A percentile compares a stretch with the other conserved stretches of the same genome.
Evolutionary conservation across 306 rosid genomes (phyloP).

Genomic region (Luffa aegyptiaca): DNA sequence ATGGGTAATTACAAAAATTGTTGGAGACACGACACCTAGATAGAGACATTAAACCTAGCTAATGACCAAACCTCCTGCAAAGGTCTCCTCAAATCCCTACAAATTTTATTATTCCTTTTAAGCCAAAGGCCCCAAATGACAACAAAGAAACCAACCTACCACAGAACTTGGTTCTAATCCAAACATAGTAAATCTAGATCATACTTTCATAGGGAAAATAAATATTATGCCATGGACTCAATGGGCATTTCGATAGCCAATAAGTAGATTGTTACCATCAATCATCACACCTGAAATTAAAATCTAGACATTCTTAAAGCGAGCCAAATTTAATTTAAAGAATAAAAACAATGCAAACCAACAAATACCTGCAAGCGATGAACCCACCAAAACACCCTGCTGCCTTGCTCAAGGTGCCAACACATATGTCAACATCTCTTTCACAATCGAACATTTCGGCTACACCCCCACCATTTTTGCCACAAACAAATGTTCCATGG

Average conservation of each 20-base stretch:
- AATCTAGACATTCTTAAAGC: not conserved
- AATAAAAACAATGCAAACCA: not conserved
- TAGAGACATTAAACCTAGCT: not conserved
- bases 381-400: conserved; percentile 98
- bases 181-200: not conserved
- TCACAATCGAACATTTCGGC: conserved; percentile 86
- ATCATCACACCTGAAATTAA: not conserved
- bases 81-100: not conserved
- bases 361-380: conserved; percentile 83
- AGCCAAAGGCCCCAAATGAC: not conserved
- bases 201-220: not conserved
- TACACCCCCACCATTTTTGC: conserved; percentile 88
- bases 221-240: not conserved
- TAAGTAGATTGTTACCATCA: not conserved
- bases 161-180: not conserved
- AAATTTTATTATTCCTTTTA: not conserved
- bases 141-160: not conserved
- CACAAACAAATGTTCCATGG: conserved; percentile 91
- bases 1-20: not conserved
- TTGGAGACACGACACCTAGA: not conserved
- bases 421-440: conserved; percentile 70
- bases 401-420: conserved; percentile 92
- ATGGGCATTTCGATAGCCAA: not conserved
- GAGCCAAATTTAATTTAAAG: not conserved
- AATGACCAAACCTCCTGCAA: not conserved